Base-by-base conservation (phyloP, 1,284 basidiomycete species). In the Mycena citricolor region DNA sequence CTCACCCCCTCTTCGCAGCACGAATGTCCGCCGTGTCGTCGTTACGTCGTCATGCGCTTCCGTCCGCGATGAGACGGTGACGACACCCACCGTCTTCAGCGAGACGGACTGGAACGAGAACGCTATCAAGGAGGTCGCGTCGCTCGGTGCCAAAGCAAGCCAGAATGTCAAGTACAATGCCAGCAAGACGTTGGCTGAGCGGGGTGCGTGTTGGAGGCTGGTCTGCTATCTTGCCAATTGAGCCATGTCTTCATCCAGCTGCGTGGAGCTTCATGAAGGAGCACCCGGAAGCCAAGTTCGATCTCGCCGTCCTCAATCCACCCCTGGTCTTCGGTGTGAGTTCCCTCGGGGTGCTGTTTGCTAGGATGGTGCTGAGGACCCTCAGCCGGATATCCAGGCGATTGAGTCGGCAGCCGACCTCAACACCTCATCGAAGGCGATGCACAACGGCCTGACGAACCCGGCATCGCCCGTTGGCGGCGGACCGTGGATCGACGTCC, bases 111-210 rank as follows among this genome's bases (percentile, higher is more conserved):
- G 87, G 87, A 87, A 90, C 66, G 61, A 76, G 8, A 65, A 70
- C 28, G 70, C 76, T 3, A 61, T 77, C 14, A 61, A 69, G 16
- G 64, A 74, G 34, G 67, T 83, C 19, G 69, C 75, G 56, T 63
- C 73, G 50, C 69, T 76, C 40, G 81, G 83, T 10, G 60, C 58
- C n/a, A 68, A 71, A 11, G 74, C 79, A 1, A 35, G 61, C 3
- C 51, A 55, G 3, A 46, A 61, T 4, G 60, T 64, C 31, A 79
- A 76, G 57, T 87, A 85, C 57, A 62, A 68, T 32, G 77, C 74
- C 12, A 77, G 74, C 20, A 90, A 91, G 69, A 79, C 76, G 4
- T 66, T 90, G 2, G 86, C 87, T 2, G 88, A 92, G 61, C 67
- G 62, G 52, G 76, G 74, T 74, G 54, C 17, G 52, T 39, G 4